phyloP scores from a whole-genome alignment of 2,329 filamentous ascomycete species.

The Colletotrichum tamarilloi region DNA sequence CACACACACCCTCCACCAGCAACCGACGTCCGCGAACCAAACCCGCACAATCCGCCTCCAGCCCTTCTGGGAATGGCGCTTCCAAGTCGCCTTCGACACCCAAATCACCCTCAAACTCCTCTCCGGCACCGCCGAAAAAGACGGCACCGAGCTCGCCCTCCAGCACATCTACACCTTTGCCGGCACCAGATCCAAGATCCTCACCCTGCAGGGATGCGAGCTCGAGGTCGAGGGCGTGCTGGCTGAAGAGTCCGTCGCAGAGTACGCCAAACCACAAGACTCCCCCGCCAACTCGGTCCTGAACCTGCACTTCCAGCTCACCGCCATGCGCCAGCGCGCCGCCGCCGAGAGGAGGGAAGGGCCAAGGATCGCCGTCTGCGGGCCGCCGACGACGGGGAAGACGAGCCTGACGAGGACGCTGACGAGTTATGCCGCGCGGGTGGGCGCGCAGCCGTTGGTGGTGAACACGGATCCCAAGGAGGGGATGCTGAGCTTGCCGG shows the following conservation, averaged over 20 bases:
- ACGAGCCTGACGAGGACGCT: conserved; percentile 83
- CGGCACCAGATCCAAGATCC: conserved; percentile 86
- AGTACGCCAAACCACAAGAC: conserved; percentile 76
- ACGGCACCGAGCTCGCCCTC: conserved; percentile 90
- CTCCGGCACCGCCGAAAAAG: conserved; percentile 88
- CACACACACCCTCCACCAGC: conserved; percentile 26
- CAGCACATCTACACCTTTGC: conserved; percentile 84
- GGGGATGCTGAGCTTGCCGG: conserved; percentile 80
- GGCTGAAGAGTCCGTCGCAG: conserved; percentile 66
- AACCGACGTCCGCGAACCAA: conserved; percentile 50
- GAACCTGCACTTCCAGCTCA: conserved; percentile 89
- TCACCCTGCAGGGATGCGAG: conserved; percentile 91
- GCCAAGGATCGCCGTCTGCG: conserved; percentile 86
- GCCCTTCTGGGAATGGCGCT: conserved; percentile 81
- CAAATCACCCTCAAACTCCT: conserved; percentile 69
- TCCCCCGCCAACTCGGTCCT: conserved; percentile 84
- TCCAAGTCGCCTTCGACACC: conserved; percentile 70
- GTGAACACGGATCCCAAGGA: conserved; percentile 89
- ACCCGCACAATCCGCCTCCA: conserved; percentile 64
- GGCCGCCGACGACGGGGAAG: conserved; percentile 83
- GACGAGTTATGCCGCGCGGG: conserved; percentile 81
- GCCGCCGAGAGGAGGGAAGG: conserved; percentile 63
- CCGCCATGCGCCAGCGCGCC: conserved; percentile 75
- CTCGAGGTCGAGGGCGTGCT: conserved; percentile 78
- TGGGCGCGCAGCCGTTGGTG: conserved; percentile 79